Evolutionary conservation across 306 rosid genomes (phyloP).

Genomic region (Acmispon strigosus): DNA sequence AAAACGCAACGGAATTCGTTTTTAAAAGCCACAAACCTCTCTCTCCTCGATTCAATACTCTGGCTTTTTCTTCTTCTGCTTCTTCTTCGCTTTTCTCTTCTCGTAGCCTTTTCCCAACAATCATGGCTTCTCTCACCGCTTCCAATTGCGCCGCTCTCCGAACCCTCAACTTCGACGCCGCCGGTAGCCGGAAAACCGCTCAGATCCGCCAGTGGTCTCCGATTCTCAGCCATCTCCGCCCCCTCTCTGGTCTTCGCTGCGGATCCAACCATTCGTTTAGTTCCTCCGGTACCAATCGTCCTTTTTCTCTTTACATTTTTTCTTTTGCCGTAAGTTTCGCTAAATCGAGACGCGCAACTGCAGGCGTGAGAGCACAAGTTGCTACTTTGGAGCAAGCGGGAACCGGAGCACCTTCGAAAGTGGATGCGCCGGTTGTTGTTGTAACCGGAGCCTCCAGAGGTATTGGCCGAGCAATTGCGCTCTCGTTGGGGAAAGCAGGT

Average conservation of each 20-base stretch:
- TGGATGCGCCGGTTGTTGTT: slow-evolving; percentile 79
- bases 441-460: slow-evolving; percentile 98
- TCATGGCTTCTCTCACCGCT: slow-evolving; percentile 68
- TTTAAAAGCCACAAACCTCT: neutral
- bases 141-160: slow-evolving; percentile 49
- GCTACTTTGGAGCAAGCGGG: slow-evolving; percentile 59
- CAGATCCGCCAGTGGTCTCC: slow-evolving; percentile 53
- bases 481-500: slow-evolving; percentile 83
- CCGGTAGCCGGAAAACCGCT: slow-evolving; percentile 21
- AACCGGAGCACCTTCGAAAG: slow-evolving; percentile 36
- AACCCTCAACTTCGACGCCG: slow-evolving; percentile 16
- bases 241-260: slow-evolving; percentile 26
- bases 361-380: slow-evolving; percentile 79
- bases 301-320: neutral
- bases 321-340: neutral
- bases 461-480: slow-evolving; percentile 79
- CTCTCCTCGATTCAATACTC: slow-evolving; percentile 2
- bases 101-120: slow-evolving; percentile 19
- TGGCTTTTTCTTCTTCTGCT: too few relatives aligned
- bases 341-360: neutral
- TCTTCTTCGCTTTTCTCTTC: slow-evolving; percentile 25
- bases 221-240: slow-evolving; percentile 24
- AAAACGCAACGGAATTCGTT: neutral
- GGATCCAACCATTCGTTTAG: slow-evolving; percentile 40
- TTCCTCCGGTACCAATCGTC: slow-evolving; percentile 37